Base-by-base conservation (phyloP, 2,329 filamentous ascomycete genomes). In the Ophiocordyceps unilateralis region DNA sequence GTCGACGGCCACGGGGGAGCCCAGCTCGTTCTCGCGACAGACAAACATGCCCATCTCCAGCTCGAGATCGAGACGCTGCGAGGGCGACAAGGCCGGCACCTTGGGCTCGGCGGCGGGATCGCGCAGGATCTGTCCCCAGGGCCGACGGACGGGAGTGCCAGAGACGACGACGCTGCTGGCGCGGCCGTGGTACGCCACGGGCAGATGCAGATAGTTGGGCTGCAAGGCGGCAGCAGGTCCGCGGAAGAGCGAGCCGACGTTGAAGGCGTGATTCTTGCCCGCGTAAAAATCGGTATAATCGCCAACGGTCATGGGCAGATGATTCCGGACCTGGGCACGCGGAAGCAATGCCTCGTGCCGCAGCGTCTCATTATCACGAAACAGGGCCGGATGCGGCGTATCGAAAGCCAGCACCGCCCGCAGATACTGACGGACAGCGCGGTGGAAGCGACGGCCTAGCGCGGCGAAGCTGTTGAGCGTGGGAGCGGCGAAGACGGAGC, bases 241-340 rank as follows among this genome's bases (percentile, higher is more conserved):
- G 26, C 84, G 75, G 62, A 89, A 86, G 21, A 88, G 68, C 1
- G 75, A 70, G 3, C 82, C 83, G 9, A 83, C 68, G 50, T 63
- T 63, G 64, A 76, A 82, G 5, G 84, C 84, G 59, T 91, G 84
- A 54, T 88, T 80, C 51, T 79, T 64, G 39, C 84, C 83, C 10
- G 81, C 84, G 55, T 84, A 91, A 63, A 91, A 91, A 55, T 91
- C 84, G 2, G 83, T 85, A 56, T 89, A 89, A 55, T 89, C 84
- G 22, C 82, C 81, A 51, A 89, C 85, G 32, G 72, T 66, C 67
- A 91, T 74, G 1, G 84, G 84, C 1, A 89, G 52, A 49, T 88
- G 83, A 51, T 71, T 80, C 46, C 65, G 70, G n/a, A 80, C 72
- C 4, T 72, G 68, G 21, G 57, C 40, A 2, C 52, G 43, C 4